These are phyloP conservation scores for Sugiyamaella novakii DNA, from an alignment of 1,139 yeast genomes.

Conservation along the genomic window DNA sequence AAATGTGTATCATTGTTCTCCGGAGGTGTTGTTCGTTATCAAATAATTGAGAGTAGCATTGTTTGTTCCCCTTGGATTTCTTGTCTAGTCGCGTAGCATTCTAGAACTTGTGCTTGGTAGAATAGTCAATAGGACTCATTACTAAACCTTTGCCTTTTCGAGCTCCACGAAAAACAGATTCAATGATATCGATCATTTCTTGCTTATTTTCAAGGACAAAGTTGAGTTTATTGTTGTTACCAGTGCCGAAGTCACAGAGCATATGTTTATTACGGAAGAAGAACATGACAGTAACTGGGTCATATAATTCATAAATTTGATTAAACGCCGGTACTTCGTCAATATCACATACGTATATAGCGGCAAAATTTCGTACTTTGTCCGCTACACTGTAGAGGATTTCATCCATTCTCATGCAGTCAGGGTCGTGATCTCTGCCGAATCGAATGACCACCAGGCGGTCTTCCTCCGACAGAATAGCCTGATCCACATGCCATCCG, in stretches of 20 bases:
- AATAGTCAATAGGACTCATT: conserved; percentile 67
- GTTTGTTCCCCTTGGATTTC: no score
- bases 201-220: conserved; percentile 79
- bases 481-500: conserved; percentile 99
- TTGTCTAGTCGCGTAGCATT: no score
- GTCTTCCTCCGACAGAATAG: conserved; percentile 82
- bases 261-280: conserved; percentile 92
- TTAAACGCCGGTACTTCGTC: conserved; percentile 91
- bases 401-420: conserved; percentile 92
- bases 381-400: conserved; percentile 76
- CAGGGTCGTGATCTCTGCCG: conserved; percentile 75
- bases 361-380: conserved; percentile 85
- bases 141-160: conserved; percentile 91
- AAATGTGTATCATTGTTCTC: no score
- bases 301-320: conserved; percentile 88
- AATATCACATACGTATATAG: conserved; percentile 82
- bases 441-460: conserved; percentile 84
- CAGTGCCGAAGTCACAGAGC: conserved; percentile 98
- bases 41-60: no score
- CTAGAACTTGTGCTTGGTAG: conserved; percentile 42
- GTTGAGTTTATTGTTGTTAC: conserved; percentile 91
- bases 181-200: conserved; percentile 87
- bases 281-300: conserved; percentile 90
- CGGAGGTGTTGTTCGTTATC: no score
- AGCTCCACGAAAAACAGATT: conserved; percentile 89